phyloP scores from a whole-genome alignment of 345 rosid genomes.

The Capsella bursapastoris region DNA sequence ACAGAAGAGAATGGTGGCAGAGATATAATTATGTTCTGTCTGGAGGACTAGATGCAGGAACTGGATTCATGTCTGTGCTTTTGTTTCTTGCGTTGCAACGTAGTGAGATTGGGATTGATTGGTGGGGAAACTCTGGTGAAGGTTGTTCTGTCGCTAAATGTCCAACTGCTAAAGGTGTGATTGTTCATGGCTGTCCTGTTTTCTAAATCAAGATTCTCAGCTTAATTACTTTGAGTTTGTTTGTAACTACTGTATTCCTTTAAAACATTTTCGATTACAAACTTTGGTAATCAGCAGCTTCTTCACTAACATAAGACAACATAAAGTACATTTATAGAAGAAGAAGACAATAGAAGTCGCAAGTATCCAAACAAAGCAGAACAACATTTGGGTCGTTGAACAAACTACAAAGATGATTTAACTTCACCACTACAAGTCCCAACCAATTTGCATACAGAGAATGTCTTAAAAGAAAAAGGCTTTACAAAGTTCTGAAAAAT shows the following conservation, averaged over 20 bases:
- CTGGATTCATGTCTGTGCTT: conserved; percentile 71
- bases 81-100: conserved; percentile 59
- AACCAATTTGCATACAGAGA: conserved; percentile 33
- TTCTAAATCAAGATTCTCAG: conserved; percentile 19
- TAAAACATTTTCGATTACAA: not conserved
- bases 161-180: conserved; percentile 70
- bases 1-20: conserved; percentile 63
- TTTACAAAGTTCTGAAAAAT: conserved; percentile 48
- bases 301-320: not conserved
- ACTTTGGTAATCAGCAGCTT: not conserved
- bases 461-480: conserved; percentile 17
- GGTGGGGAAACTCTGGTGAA: conserved; percentile 78
- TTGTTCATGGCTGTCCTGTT: conserved; percentile 65
- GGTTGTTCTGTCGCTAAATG: conserved; percentile 69
- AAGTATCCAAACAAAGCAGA: conserved; percentile 31
- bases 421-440: conserved; percentile 28
- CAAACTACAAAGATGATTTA: conserved; percentile 33
- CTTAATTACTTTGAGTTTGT: not conserved
- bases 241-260: not conserved
- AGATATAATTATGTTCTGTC: conserved; percentile 74
- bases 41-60: conserved; percentile 82
- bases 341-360: conserved; percentile 21
- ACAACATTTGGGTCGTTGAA: conserved; percentile 20
- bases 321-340: conserved; percentile 1
- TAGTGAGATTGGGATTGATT: conserved; percentile 44